Conservation (phyloP, 176 grass and related monocot genomes). For the Oryza meyeriana region DNA sequence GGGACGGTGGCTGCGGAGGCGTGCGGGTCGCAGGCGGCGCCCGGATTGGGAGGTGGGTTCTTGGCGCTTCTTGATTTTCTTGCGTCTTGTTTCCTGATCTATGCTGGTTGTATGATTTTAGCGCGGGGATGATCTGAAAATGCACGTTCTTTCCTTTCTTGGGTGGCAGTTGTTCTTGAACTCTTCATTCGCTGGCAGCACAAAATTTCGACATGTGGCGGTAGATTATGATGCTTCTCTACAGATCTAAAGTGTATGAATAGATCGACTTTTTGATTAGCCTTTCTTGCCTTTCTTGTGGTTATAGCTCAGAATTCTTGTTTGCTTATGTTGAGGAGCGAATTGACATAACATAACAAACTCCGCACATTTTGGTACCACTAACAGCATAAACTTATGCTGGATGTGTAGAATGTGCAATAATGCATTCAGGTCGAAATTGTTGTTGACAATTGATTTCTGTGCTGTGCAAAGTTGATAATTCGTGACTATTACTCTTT, state of each 20-base stretch:
- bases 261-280: neutral
- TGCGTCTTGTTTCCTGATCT: neutral
- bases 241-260: neutral
- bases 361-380: neutral
- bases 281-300: neutral
- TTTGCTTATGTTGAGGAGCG: neutral
- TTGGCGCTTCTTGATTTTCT: neutral
- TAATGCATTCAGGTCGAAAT: neutral
- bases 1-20: neutral
- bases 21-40: neutral
- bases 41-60: conserved; percentile 26
- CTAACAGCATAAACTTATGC: neutral
- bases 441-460: neutral
- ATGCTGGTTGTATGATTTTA: neutral
- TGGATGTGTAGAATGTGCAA: neutral
- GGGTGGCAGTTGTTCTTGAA: neutral
- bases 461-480: neutral
- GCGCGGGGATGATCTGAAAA: neutral
- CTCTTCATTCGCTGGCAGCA: neutral
- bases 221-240: neutral
- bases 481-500: neutral
- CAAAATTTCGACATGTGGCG: neutral
- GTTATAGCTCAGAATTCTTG: neutral
- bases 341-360: neutral
- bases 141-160: neutral